Percentiles rank a stretch among this genome's conserved stretches.
Conservation (phyloP, 2,329 filamentous ascomycete genomes). For the Penicillium thymicola region DNA sequence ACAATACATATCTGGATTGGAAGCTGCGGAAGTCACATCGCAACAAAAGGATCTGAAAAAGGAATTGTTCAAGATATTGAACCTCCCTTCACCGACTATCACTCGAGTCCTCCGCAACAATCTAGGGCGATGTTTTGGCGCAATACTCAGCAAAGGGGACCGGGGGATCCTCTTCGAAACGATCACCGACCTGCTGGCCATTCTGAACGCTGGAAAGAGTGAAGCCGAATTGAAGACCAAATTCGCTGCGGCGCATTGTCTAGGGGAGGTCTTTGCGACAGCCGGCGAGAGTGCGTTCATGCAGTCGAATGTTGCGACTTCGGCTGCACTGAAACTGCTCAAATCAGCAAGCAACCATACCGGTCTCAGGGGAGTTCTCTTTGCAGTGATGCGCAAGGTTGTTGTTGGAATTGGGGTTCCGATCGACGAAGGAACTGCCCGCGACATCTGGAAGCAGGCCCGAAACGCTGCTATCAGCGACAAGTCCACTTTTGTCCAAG, state of each 20-base stretch:
- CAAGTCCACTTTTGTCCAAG: slow-evolving; percentile 77
- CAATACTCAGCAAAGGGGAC: slow-evolving; percentile 80
- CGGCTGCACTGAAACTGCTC: slow-evolving; percentile 70
- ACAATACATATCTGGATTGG: slow-evolving; percentile 69
- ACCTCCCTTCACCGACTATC: slow-evolving; percentile 73
- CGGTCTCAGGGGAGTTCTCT: slow-evolving; percentile 74
- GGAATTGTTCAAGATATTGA: slow-evolving; percentile 90
- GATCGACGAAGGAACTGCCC: slow-evolving; percentile 78
- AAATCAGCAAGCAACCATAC: slow-evolving; percentile 78
- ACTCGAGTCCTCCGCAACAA: slow-evolving; percentile 89
- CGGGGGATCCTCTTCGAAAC: slow-evolving; percentile 91
- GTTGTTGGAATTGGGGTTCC: slow-evolving; percentile 70
- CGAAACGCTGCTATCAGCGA: slow-evolving; percentile 73
- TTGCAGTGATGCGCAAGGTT: slow-evolving; percentile 72
- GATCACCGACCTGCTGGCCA: slow-evolving; percentile 77
- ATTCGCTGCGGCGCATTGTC: slow-evolving; percentile 80
- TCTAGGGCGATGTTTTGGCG: slow-evolving; percentile 76
- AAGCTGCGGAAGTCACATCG: slow-evolving; percentile 74
- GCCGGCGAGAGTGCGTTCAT: slow-evolving; percentile 91
- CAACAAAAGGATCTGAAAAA: slow-evolving; percentile 92
- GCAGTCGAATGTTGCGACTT: slow-evolving; percentile 71
- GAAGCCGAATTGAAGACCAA: slow-evolving; percentile 76
- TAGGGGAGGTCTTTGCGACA: slow-evolving; percentile 86
- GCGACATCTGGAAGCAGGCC: slow-evolving; percentile 90
- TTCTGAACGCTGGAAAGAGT: slow-evolving; percentile 70